These are phyloP conservation scores for Babesia caballi DNA, from an alignment of 169 alveolate genomes.

Conservation along the genomic window DNA sequence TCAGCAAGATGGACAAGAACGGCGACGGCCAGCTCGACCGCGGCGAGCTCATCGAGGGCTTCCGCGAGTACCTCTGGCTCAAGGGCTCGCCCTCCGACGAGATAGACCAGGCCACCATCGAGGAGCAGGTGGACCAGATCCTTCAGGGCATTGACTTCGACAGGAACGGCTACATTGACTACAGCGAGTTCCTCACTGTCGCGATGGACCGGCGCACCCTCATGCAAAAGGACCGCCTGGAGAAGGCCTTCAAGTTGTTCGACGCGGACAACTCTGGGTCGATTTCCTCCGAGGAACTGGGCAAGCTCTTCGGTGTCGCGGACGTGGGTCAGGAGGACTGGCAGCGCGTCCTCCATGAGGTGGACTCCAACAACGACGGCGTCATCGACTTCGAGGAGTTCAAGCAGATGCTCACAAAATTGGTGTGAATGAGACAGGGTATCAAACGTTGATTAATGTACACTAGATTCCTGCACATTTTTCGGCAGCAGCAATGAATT, in stretches of 20 bases:
- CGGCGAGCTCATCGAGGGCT: slow-evolving; percentile 83
- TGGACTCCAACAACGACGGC: slow-evolving; percentile 89
- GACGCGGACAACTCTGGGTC: slow-evolving; percentile 94
- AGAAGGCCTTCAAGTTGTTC: slow-evolving; percentile 91
- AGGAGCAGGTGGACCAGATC: slow-evolving; percentile 83
- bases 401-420: slow-evolving; percentile 82
- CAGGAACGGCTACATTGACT: slow-evolving; percentile 84
- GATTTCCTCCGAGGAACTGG: slow-evolving; percentile 88
- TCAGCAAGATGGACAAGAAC: slow-evolving; percentile 87
- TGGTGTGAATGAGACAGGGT: background rate
- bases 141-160: slow-evolving; percentile 85
- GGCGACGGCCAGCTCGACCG: slow-evolving; percentile 86
- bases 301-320: slow-evolving; percentile 80
- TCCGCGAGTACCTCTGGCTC: slow-evolving; percentile 76
- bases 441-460: background rate
- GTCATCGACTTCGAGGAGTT: slow-evolving; percentile 92
- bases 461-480: background rate
- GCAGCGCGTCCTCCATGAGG: slow-evolving; percentile 83
- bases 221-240: slow-evolving; percentile 86
- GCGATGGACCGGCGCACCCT: slow-evolving; percentile 87
- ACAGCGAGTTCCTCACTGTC: slow-evolving; percentile 91
- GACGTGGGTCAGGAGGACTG: slow-evolving; percentile 75
- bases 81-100: slow-evolving; percentile 79
- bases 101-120: slow-evolving; percentile 75
- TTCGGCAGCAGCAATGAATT: background rate